Conservation (phyloP, 495 filamentous ascomycete genomes). For the Daldinia loculata region DNA sequence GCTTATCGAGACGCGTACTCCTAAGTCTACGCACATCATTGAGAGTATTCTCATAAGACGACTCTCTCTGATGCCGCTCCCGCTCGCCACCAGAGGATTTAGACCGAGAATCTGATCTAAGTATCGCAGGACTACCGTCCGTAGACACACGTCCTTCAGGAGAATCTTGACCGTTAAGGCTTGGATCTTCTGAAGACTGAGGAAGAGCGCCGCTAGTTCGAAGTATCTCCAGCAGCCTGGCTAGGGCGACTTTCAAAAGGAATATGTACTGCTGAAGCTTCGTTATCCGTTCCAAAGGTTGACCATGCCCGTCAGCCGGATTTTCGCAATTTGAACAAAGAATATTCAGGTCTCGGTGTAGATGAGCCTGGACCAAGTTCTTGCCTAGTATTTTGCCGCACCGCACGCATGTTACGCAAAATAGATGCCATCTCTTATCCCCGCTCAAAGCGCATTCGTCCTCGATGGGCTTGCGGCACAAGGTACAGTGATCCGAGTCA, state of each 20-base stretch:
- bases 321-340: conserved; percentile 72
- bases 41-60: conserved; percentile 93
- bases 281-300: conserved; percentile 69
- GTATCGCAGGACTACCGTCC: conserved; percentile 53
- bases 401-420: conserved; percentile 77
- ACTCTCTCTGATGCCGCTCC: conserved; percentile 67
- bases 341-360: conserved; percentile 69
- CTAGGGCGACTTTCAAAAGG: conserved; percentile 88
- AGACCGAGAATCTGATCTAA: conserved; percentile 74
- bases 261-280: conserved; percentile 95
- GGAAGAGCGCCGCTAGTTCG: conserved; percentile 81
- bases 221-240: conserved; percentile 86
- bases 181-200: conserved; percentile 79
- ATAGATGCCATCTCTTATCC: conserved; percentile 82
- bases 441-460: conserved; percentile 83
- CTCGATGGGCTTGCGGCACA: conserved; percentile 88
- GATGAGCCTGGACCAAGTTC: conserved; percentile 68
- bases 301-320: conserved; percentile 45
- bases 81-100: conserved; percentile 72
- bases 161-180: conserved; percentile 71
- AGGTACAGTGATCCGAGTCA: conserved; percentile 80
- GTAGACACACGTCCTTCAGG: conserved; percentile 66
- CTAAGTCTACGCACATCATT: conserved; percentile 91
- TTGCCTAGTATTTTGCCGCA: conserved; percentile 78
- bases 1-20: conserved; percentile 92